A percentile compares a stretch with the other conserved stretches of the same genome.
Conservation (phyloP, 441 rosid species). For the Adansonia rubrostipa region DNA sequence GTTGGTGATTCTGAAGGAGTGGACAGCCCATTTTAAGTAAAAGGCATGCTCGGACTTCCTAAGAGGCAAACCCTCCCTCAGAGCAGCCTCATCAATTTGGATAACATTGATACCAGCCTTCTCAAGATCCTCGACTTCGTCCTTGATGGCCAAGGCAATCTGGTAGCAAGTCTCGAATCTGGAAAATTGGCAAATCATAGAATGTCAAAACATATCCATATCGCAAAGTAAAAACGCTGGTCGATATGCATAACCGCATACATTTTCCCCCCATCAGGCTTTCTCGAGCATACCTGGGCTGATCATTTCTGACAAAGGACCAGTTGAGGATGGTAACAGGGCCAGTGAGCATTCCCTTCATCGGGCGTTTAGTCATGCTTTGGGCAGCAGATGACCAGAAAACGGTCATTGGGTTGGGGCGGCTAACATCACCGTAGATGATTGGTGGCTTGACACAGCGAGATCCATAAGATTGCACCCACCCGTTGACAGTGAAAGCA, state of each 20-base stretch:
- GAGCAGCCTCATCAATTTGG: conserved; percentile 97
- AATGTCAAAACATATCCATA: conserved; percentile 22
- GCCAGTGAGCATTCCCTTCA: conserved; percentile 61
- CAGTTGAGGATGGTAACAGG: too few relatives aligned
- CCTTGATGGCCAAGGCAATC: conserved; percentile 97
- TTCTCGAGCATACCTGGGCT: too few relatives aligned
- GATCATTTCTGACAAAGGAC: too few relatives aligned
- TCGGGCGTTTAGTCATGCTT: conserved; percentile 93
- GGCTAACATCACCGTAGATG: conserved; percentile 98
- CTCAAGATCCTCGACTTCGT: conserved; percentile 97
- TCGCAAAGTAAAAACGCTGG: neutral
- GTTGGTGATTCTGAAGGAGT: conserved; percentile 97
- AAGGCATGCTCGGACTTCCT: conserved; percentile 94
- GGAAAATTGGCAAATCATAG: conserved; percentile 23
- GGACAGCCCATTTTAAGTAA: conserved; percentile 99
- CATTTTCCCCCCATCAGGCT: too few relatives aligned
- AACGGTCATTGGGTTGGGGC: conserved; percentile 95
- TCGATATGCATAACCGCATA: too few relatives aligned
- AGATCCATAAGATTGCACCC: too few relatives aligned
- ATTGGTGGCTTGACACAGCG: conserved; percentile 69
- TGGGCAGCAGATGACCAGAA: conserved; percentile 95
- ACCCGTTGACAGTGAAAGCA: too few relatives aligned
- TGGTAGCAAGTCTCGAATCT: conserved; percentile 95
- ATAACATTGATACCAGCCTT: conserved; percentile 86
- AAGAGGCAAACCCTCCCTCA: conserved; percentile 90